These are phyloP conservation scores for Tetrahymena elliotti DNA, from an alignment of 73 alveolate genomes.

Conservation along the genomic window DNA sequence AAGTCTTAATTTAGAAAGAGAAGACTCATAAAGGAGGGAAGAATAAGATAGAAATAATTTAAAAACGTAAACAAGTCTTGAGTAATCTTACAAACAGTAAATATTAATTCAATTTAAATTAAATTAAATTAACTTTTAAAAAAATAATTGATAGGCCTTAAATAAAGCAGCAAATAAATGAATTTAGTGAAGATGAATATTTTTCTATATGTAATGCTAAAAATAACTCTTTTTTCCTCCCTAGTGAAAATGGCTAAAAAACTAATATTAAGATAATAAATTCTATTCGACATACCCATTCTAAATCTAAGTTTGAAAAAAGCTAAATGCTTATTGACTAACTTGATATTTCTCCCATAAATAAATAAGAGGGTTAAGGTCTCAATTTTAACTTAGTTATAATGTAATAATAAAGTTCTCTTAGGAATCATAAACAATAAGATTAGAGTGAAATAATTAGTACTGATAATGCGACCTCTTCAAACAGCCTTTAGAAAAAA, in stretches of 20 bases:
- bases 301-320: not conserved
- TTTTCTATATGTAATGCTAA: not conserved
- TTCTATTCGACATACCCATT: not conserved
- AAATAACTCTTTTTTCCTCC: not conserved
- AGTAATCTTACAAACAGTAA: too few species aligned
- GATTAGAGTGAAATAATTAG: not conserved
- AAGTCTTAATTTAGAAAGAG: not conserved
- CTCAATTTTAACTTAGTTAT: not conserved
- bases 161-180: too few species aligned
- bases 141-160: not conserved
- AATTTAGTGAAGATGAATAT: not conserved
- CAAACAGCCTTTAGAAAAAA: not conserved
- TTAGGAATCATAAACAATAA: not conserved
- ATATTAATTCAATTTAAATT: too few species aligned
- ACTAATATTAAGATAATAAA: too few species aligned
- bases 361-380: not conserved
- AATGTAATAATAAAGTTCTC: not conserved
- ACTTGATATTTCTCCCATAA: not conserved
- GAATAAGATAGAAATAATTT: not conserved
- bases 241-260: not conserved
- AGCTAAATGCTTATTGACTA: not conserved
- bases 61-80: too few species aligned
- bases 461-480: not conserved
- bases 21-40: not conserved
- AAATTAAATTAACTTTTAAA: too few species aligned